Evolutionary conservation across 1,284 basidiomycete species (phyloP), one percentile per base, ranked within the genome.

Genomic region (Lentinula novae-zelandiae): DNA sequence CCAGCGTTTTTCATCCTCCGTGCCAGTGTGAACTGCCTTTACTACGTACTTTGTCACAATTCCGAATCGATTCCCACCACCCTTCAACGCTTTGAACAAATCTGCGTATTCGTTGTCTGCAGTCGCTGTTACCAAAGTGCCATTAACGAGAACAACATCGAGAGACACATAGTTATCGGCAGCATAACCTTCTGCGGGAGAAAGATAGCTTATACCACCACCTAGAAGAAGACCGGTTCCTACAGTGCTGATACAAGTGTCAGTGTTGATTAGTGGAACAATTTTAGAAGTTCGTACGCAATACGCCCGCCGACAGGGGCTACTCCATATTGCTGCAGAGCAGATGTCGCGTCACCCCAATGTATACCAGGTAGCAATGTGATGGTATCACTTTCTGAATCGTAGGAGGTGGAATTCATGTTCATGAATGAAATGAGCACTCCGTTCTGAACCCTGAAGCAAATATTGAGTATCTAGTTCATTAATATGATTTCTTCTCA

Each of bases 31-130:
- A 10, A 73, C 67, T 15, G 74, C 70, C 42, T 72, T 64, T 7
- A 78, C 68, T 38, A 73, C 71, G 53, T 76, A 77, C 17, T 75
- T 66, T 17, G 76, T 77, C 20, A 77, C 76, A 55, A 79, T 76
- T 1, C 76, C 76, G 61, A 77, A 76, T 17, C 76, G 70, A 65
- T 74, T 77, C 4, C 70, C 76, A 9, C 76, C 76, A 5, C 76
- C 76, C 63, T 77, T 77, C 57, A 79, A 65, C 4, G 76, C 75
- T 33, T 70, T 69, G 67, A 79, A 77, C 10, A 78, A 70, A 62
- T 78, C 76, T 2, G 71, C 64, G 58, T 76, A 74, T 56, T 70
- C 48, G 58, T 77, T 77, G 2, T 68, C 73, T 5, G 70, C 72
- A 2, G 71, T 75, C 3, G 74, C 76, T 12, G 76, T 78, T 5